Base-by-base conservation (phyloP, 1,284 basidiomycete genomes). In the Moesziomyces sp. region DNA sequence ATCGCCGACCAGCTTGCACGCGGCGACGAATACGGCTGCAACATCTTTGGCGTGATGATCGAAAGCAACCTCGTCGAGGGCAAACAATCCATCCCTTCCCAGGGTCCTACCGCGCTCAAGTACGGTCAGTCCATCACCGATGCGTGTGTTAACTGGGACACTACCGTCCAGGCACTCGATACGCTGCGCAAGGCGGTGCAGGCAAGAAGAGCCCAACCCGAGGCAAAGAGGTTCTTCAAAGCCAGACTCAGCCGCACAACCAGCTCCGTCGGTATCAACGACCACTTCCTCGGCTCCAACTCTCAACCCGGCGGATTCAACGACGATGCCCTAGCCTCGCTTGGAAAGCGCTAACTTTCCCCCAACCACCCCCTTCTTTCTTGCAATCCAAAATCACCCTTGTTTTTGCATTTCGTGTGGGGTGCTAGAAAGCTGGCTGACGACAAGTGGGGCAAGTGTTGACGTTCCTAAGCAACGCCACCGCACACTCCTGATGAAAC, bases 1-100 rank as follows among this genome's bases (percentile, higher is more conserved):
- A 85, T 89, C 61, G 84, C 92, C 78, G 43, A 62, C 34, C 82
- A 82, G 56, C 71, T 82, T 42, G 19, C 56, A 5, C 30, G 42
- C 2, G 76, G 68, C 34, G 69, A 76, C 35, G 65, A 64, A 13
- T 46, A 58, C 46, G 58, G 64, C 3, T 73, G 74, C 53, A 88
- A 89, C 82, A 93, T 99, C 76, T 91, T 97, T 88, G 96, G 96
- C 63, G 94, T 97, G 66, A 99, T 99, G 97, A 88, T 98, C 69
- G 97, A 99, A 85, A 93, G 91, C 50, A 96, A 99, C 85, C 88
- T 98, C 61, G 89, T 92, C 49, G 95, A 78, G 28, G 81, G 81
- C 34, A 78, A 80, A 40, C 81, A 83, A 58, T 66, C 42, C n/a
- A 81, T 83, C 59, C 81, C 81, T 0, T 21, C 68, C 3, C 16